These are phyloP conservation scores for Myxozyma monticola DNA, from an alignment of 805 yeast species.

Conservation along the genomic window DNA sequence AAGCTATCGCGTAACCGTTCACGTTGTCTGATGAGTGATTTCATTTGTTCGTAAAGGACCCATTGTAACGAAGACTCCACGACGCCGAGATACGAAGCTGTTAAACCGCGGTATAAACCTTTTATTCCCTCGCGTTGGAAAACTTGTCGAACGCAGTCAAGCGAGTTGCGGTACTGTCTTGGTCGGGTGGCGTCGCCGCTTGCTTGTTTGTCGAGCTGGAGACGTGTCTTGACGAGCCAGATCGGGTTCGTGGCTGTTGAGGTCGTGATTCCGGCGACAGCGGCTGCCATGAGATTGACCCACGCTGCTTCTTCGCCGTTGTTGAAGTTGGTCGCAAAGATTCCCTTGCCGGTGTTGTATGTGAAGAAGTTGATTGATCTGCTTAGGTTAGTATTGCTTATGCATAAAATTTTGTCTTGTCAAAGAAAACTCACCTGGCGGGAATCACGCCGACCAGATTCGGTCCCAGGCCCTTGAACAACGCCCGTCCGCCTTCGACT, in stretches of 20 bases:
- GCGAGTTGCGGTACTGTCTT: conserved; percentile 73
- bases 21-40: conserved; percentile 58
- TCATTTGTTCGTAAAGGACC: conserved; percentile 97
- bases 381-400: too few relatives aligned
- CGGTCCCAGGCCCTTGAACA: conserved; percentile 95
- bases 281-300: conserved; percentile 83
- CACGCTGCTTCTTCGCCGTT: conserved; percentile 76
- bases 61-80: conserved; percentile 92
- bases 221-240: conserved; percentile 93
- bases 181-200: conserved; percentile 39
- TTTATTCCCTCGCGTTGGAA: conserved; percentile 71
- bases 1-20: conserved; percentile 38
- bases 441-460: conserved; percentile 97
- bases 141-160: conserved; percentile 77
- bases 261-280: conserved; percentile 89
- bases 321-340: conserved; percentile 65
- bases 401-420: too few relatives aligned
- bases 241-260: conserved; percentile 97
- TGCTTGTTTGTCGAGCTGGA: conserved; percentile 78
- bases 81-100: conserved; percentile 93
- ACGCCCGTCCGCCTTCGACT: conserved; percentile 79
- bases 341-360: conserved; percentile 87
- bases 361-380: conserved; percentile 94
- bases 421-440: conserved; percentile 53
- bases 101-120: conserved; percentile 85